A percentile compares a stretch with the other conserved stretches of the same genome.
These are phyloP conservation scores for Ganoderma lucidum DNA, from an alignment of 1,284 basidiomycete genomes.

Conservation along the genomic window DNA sequence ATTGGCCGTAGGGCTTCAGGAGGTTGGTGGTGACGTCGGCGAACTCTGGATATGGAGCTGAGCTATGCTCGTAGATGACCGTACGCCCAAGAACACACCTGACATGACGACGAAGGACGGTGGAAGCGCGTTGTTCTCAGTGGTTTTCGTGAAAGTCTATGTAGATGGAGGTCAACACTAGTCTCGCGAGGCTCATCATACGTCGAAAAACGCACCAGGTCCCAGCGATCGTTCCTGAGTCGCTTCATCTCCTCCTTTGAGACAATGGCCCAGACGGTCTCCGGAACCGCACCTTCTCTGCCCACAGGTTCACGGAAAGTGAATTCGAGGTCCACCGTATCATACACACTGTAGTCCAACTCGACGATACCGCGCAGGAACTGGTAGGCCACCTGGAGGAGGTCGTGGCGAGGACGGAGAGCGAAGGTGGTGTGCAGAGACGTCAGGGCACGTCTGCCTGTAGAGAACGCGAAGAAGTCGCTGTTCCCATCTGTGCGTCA, in stretches of 20 bases:
- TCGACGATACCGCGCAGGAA: conserved; percentile 71
- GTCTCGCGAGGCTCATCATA: neutral
- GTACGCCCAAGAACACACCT: conserved; percentile 45
- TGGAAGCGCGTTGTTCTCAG: conserved; percentile 71
- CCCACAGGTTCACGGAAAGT: conserved; percentile 63
- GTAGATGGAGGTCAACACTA: neutral
- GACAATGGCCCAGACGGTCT: conserved; percentile 87
- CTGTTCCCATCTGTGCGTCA: conserved; percentile 68
- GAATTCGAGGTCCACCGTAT: conserved; percentile 80
- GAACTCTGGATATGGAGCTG: conserved; percentile 58
- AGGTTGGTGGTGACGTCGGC: conserved; percentile 84
- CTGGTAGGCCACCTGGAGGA: conserved; percentile 72
- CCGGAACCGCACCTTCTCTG: conserved; percentile 48
- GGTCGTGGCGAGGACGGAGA: conserved; percentile 85
- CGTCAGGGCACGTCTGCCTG: conserved; percentile 79
- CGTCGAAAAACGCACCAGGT: conserved; percentile 67
- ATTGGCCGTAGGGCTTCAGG: conserved; percentile 67
- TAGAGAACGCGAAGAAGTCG: conserved; percentile 86
- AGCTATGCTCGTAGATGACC: neutral
- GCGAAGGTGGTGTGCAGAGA: conserved; percentile 83
- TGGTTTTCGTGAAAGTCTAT: conserved; percentile 83
- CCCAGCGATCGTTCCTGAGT: conserved; percentile 82
- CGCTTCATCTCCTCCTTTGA: conserved; percentile 78
- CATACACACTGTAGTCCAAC: conserved; percentile 73
- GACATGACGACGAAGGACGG: conserved; percentile 76